Evolutionary conservation across 2,329 filamentous ascomycete species (phyloP), one percentile per base, ranked within the genome.

Genomic region (Fusarium nodosum): DNA sequence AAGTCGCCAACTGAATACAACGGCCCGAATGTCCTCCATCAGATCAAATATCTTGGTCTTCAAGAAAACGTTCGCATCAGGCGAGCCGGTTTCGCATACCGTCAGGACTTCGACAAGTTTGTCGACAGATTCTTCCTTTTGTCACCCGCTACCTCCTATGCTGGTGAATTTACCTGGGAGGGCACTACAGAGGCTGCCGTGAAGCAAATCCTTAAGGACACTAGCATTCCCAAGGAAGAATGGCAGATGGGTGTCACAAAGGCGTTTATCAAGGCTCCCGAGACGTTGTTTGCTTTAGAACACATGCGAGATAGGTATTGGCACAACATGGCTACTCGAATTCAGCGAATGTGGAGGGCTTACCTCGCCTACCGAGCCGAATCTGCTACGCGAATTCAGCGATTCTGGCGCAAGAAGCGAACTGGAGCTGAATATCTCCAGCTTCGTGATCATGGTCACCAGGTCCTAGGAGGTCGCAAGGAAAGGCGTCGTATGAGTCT

Each of bases 261-360:
- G 81, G 95, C 94, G 6, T 99, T 99, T 76, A 97, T 99, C 83
- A 98, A 99, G 81, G 94, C 96, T 0, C 96, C 96, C 1, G 96
- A 99, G 80, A 99, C 96, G 0, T 83, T 99, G 3, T 99, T 99
- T 77, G 96, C 96, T 4, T 84, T 99, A 13, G 96, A 99, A 80
- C 94, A 97, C 60, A 98, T 99, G 95, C 89, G 96, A 77, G 96
- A 99, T 78, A 87, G 93, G 59, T 99, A 98, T 81, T 98, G 95
- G 95, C 95, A 98, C 81, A 99, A 98, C 82, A 98, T 99, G 96
- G 96, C 96, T 5, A 97, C 95, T 64, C 90, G 96, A 62, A 98
- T 99, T 63, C 96, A 99, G 82, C 89, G 96, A 72, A 96, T 97
- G 77, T 99, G 96, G 96, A 89, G 96, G 74, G 97, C 97, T 54